Base-by-base conservation (phyloP, 1,139 yeast genomes). In the Pichiaceae sp. region DNA sequence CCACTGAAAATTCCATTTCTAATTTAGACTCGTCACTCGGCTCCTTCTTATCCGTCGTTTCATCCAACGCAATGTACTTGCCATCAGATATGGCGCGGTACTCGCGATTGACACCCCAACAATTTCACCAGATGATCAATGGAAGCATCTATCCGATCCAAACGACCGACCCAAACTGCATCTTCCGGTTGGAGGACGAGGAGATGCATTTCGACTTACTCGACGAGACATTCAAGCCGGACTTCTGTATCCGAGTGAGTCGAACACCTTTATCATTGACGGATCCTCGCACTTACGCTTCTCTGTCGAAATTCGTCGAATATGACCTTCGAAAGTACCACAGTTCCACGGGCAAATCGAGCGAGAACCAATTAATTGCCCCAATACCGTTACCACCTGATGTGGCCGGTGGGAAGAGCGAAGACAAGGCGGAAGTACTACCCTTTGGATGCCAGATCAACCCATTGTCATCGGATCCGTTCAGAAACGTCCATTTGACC, bases 391-490 rank as follows among this genome's bases (percentile, higher is more conserved):
- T 49, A 7, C 58, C 55, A 18, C 51, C 48, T 2, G 66, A 63
- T 37, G 49, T 56, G 5, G 59, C 61, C 25, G 62, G 60, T 3
- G 54, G 60, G 33, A 75, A 70, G 32, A 45, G 50, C 1, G 75
- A 73, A 30, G 56, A 53, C 3, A 55, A 53, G 32, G 43, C 54
- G 0, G 64, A 60, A 11, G 64, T 67, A 17, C 48, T 72, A 46
- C 77, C 75, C 32, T 64, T 75, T 24, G 81, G 78, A 0, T 76
- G 79, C 32, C 65, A 66, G 36, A 63, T 74, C 21, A 73, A 72
- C 42, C 75, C 80, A 0, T 56, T 75, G 41, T 46, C 56, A 31
- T 70, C 74, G 9, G 82, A 75, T 48, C 72, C 75, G 1, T 74
- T 68, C 48, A 63, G 64, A 40, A 59, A 63, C 34, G 75, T 73